These are phyloP conservation scores for Cystobasidium tubakii DNA, from an alignment of 768 basidiomycete genomes.

Conservation along the genomic window DNA sequence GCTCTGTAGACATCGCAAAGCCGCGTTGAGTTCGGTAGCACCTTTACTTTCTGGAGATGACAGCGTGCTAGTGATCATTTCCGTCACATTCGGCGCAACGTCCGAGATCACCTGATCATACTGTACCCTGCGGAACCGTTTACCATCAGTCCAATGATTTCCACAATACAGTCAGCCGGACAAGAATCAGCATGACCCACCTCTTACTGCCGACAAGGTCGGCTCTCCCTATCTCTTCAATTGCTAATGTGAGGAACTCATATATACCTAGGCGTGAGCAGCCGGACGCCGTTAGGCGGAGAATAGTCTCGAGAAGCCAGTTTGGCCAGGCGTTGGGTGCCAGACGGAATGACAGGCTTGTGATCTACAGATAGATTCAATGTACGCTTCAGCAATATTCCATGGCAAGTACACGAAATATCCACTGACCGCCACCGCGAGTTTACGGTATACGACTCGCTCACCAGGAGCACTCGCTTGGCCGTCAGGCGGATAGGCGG, in stretches of 20 bases:
- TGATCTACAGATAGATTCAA: constrained; percentile 10
- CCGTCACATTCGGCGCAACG: constrained; percentile 40
- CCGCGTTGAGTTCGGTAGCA: constrained; percentile 36
- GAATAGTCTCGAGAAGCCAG: constrained; percentile 36
- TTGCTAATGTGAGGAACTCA: constrained; percentile 41
- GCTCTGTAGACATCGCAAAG: constrained; percentile 40
- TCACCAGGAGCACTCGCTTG: constrained; percentile 4
- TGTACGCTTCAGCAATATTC: not conserved
- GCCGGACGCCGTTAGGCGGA: constrained; percentile 17
- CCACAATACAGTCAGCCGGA: fast-evolving
- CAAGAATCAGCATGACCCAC: too few species aligned
- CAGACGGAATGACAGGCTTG: constrained; percentile 33
- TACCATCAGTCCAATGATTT: not conserved
- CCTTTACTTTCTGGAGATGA: not conserved
- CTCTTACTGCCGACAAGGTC: constrained; percentile 42
- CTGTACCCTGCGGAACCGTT: constrained; percentile 28
- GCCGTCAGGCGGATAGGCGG: constrained; percentile 20
- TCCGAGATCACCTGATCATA: constrained; percentile 42
- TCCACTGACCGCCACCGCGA: constrained; percentile 35
- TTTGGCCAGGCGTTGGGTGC: constrained; percentile 30
- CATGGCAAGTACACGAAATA: not conserved
- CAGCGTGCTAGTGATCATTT: constrained; percentile 38
- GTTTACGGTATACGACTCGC: constrained; percentile 31
- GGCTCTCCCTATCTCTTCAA: constrained; percentile 43
- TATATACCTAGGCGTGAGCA: constrained; percentile 39